These are phyloP conservation scores for Heliocybe sulcata DNA, from an alignment of 1,284 basidiomycete species.

Conservation along the genomic window DNA sequence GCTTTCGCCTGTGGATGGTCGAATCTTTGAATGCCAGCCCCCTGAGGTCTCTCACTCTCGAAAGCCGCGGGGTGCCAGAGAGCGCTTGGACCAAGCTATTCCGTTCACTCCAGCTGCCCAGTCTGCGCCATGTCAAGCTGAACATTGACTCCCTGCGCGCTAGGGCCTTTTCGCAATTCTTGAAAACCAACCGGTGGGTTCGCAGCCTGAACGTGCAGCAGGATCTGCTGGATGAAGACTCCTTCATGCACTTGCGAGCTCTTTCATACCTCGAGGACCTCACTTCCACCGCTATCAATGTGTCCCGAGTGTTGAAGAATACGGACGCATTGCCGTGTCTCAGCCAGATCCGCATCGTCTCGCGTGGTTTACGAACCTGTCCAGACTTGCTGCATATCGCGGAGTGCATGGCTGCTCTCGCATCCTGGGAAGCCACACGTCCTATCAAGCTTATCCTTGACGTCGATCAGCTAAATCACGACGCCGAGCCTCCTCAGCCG, in stretches of 20 bases:
- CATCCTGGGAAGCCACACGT: too few relatives aligned
- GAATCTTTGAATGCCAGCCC: not conserved
- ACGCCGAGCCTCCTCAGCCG: too few relatives aligned
- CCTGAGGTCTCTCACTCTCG: not conserved
- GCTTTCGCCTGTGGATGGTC: not conserved
- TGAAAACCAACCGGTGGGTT: not conserved
- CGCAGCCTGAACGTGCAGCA: not conserved
- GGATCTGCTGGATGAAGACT: not conserved
- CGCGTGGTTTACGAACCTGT: too few relatives aligned
- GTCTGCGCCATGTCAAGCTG: not conserved
- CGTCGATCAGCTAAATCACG: too few relatives aligned
- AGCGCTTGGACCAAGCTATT: not conserved
- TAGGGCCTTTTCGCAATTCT: not conserved
- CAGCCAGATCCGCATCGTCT: too few relatives aligned
- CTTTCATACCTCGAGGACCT: too few relatives aligned
- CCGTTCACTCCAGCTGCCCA: not conserved
- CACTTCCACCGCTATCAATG: too few relatives aligned
- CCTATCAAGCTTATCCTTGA: too few relatives aligned
- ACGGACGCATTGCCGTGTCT: too few relatives aligned
- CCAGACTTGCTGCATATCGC: too few relatives aligned
- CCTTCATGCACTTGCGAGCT: not conserved
- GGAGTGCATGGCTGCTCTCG: too few relatives aligned
- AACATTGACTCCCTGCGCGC: not conserved
- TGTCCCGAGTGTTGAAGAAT: too few relatives aligned
- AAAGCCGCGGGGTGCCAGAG: not conserved